A percentile compares a stretch with the other conserved stretches of the same genome.
phyloP scores from a whole-genome alignment of 2,329 filamentous ascomycete genomes.

The Orbilia oligospora region DNA sequence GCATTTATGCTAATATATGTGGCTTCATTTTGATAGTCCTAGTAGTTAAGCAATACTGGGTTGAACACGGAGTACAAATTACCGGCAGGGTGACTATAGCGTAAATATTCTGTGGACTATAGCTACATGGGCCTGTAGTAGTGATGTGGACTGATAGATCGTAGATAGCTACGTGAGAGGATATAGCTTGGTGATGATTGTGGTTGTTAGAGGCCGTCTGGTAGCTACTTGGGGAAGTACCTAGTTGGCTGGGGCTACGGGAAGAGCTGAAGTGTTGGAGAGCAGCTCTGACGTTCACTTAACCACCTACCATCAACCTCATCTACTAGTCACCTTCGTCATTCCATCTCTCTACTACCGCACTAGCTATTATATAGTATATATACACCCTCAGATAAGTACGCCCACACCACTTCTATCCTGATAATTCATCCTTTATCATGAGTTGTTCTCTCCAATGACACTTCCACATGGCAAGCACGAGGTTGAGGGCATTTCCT shows the following conservation, averaged over 20 bases:
- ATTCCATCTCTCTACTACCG: not conserved
- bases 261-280: not conserved
- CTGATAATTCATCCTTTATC: not conserved
- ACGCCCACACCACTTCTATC: not conserved
- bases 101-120: too few relatives aligned
- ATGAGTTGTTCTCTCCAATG: not conserved
- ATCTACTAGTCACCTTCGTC: not conserved
- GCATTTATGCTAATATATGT: too few relatives aligned
- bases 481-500: slow-evolving; percentile 10
- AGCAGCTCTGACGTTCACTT: not conserved
- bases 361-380: not conserved
- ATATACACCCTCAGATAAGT: not conserved
- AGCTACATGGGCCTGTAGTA: too few relatives aligned
- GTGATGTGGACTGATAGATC: too few relatives aligned
- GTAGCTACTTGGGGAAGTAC: too few relatives aligned
- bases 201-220: too few relatives aligned
- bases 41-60: too few relatives aligned
- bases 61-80: too few relatives aligned
- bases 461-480: not conserved
- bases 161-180: too few relatives aligned
- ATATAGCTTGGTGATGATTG: too few relatives aligned
- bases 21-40: too few relatives aligned
- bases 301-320: not conserved
- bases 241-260: not conserved
- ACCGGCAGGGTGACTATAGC: too few relatives aligned